Conservation (phyloP, 371 early-diverging fungal genomes). For the Basidiobolus heterosporus region DNA sequence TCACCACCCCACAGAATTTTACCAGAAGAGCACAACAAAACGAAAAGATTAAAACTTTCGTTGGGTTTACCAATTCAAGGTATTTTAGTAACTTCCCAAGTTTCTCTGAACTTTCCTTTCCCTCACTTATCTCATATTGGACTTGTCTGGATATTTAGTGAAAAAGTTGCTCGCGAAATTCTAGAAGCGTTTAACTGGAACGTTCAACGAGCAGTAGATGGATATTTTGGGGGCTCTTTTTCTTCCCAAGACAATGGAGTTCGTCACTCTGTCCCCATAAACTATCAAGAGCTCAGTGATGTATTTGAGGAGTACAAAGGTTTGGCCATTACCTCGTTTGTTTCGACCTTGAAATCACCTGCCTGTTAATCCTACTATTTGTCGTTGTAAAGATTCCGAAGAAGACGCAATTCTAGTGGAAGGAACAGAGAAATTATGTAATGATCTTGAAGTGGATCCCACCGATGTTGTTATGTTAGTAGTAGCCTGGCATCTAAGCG, state of each 20-base stretch:
- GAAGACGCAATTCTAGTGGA: conserved; percentile 52
- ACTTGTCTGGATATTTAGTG: conserved; percentile 15
- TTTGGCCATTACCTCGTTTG: too few species aligned
- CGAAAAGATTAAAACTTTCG: too few species aligned
- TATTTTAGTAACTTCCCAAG: too few species aligned
- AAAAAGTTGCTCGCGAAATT: conserved; percentile 25
- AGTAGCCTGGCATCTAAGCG: conserved; percentile 48
- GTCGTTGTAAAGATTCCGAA: conserved; percentile 26
- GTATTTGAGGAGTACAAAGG: conserved; percentile 59
- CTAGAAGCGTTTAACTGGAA: conserved; percentile 44
- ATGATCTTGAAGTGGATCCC: conserved; percentile 59
- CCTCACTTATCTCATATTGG: too few species aligned
- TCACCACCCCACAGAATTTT: too few species aligned
- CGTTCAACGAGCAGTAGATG: conserved; percentile 42
- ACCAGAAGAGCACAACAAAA: too few species aligned
- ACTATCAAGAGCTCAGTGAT: conserved; percentile 16
- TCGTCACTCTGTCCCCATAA: background rate
- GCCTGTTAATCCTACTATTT: background rate
- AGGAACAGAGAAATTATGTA: conserved; percentile 51
- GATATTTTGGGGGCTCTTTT: conserved; percentile 20
- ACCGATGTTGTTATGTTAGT: conserved; percentile 57
- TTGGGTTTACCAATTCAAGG: too few species aligned
- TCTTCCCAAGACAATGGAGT: background rate
- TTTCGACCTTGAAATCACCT: background rate
- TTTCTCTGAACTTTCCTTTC: too few species aligned